Conservation (phyloP, 1,284 basidiomycete genomes). For the Ceratobasidium sp. region DNA sequence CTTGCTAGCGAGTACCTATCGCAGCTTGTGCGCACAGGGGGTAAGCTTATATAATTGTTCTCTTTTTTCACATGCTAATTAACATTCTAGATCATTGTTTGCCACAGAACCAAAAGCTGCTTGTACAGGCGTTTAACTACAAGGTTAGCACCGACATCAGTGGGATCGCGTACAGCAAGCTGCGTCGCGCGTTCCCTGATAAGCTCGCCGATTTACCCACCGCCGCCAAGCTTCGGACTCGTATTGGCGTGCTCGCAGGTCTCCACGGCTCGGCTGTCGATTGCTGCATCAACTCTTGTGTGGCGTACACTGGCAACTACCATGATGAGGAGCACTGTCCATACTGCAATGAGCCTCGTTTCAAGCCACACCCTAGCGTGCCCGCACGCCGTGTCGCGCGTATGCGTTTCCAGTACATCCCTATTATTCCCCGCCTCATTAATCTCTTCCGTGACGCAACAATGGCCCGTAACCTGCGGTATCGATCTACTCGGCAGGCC, state of each 20-base stretch:
- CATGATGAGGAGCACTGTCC: conserved; percentile 48
- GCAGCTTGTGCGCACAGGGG: conserved; percentile 14
- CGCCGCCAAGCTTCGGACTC: background rate
- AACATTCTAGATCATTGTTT: conserved; percentile 1
- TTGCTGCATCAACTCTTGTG: conserved; percentile 45
- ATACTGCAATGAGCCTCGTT: conserved; percentile 52
- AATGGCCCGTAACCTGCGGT: conserved; percentile 47
- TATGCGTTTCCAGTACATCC: conserved; percentile 43
- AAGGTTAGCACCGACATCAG: conserved; percentile 38
- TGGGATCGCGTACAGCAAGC: conserved; percentile 29
- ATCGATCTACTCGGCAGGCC: conserved; percentile 48
- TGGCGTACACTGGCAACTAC: conserved; percentile 41
- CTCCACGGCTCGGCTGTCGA: conserved; percentile 24
- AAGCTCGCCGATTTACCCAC: conserved; percentile 17
- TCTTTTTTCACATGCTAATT: background rate
- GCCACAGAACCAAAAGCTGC: background rate
- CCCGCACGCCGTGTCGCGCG: conserved; percentile 20
- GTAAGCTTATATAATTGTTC: background rate
- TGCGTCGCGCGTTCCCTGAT: conserved; percentile 27
- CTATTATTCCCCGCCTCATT: conserved; percentile 44
- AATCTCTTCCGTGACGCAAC: conserved; percentile 40
- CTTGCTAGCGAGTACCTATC: conserved; percentile 6
- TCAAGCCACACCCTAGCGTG: conserved; percentile 42
- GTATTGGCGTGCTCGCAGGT: conserved; percentile 39
- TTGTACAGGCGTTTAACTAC: conserved; percentile 38